Base-by-base conservation (phyloP, 78 protist genomes). In the Dictyostelium brefeldianum region DNA sequence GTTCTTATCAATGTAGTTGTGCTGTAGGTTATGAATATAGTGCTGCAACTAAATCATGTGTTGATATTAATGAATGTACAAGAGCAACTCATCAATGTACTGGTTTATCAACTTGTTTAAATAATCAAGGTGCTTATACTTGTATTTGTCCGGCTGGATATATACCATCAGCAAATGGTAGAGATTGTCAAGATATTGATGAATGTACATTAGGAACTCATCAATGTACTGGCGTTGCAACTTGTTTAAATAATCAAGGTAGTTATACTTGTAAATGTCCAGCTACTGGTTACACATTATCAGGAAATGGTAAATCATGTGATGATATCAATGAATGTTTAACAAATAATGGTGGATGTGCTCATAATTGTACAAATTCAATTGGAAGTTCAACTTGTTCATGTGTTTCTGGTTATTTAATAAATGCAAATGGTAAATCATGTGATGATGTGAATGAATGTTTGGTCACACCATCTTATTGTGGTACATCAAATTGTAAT, bases 21-120 rank as follows among this genome's bases (percentile, higher is more conserved):
- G 4, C 1, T n/a, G 0, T 1, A 20, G 8, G 8, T n/a, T 62
- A 62, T n/a, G 3, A 1, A 17, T 62, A 8, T 1, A 62, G 7
- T 62, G 18, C 59, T 11, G 20, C n/a, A n/a, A n/a, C n/a, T 46
- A 18, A 29, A 0, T 1, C 36, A 6, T 71, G 79, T 71, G 0
- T 12, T 5, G 70, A 25, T 62, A 62, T 22, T 3, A 41, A 73
- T 46, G 79, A 73, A 73, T 73, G 79, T 73, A n/a, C n/a, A n/a
- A n/a, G n/a, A n/a, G n/a, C n/a, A n/a, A n/a, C n/a, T n/a, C n/a
- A n/a, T n/a, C n/a, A n/a, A n/a, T n/a, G n/a, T n/a, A n/a, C n/a
- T n/a, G n/a, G n/a, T n/a, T n/a, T n/a, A n/a, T n/a, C n/a, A n/a
- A n/a, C n/a, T n/a, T n/a, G n/a, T n/a, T n/a, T n/a, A n/a, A n/a